phyloP scores from a whole-genome alignment of 2,329 filamentous ascomycete genomes.

The Samsoniella hepiali region DNA sequence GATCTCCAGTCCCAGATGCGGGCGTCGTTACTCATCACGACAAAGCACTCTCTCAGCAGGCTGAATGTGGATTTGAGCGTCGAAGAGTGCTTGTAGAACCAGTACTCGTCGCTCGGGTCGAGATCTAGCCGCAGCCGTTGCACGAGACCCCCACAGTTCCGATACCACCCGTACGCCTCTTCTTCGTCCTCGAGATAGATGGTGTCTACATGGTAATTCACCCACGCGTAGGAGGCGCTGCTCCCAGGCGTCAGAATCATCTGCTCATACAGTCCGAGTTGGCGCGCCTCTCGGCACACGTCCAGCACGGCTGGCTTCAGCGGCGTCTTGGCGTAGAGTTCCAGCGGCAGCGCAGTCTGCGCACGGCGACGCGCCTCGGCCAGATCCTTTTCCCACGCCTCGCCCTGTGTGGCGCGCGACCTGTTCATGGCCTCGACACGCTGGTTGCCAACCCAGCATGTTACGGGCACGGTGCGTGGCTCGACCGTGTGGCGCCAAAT shows the following conservation, averaged over 20 bases:
- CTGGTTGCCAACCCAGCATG: background rate
- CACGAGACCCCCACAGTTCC: background rate
- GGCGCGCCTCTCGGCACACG: background rate
- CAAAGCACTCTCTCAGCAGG: background rate
- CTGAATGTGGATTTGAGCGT: background rate
- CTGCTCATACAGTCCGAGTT: background rate
- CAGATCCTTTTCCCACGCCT: background rate
- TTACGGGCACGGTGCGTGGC: conserved; percentile 1
- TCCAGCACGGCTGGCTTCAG: background rate
- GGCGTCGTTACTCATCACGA: background rate
- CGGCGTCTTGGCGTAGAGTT: background rate
- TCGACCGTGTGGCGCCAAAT: conserved; percentile 2
- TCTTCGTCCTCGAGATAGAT: background rate
- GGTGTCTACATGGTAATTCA: background rate
- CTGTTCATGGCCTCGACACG: background rate
- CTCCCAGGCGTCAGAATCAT: background rate
- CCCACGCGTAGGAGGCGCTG: background rate
- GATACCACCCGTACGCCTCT: background rate
- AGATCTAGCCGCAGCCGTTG: background rate
- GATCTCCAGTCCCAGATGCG: background rate
- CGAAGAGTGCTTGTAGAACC: background rate
- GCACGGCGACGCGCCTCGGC: background rate
- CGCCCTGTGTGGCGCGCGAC: background rate
- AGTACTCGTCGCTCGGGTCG: background rate
- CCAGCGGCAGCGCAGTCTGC: background rate